Conservation (phyloP, 2,329 filamentous ascomycete genomes). For the Fonsecaea monophora region DNA sequence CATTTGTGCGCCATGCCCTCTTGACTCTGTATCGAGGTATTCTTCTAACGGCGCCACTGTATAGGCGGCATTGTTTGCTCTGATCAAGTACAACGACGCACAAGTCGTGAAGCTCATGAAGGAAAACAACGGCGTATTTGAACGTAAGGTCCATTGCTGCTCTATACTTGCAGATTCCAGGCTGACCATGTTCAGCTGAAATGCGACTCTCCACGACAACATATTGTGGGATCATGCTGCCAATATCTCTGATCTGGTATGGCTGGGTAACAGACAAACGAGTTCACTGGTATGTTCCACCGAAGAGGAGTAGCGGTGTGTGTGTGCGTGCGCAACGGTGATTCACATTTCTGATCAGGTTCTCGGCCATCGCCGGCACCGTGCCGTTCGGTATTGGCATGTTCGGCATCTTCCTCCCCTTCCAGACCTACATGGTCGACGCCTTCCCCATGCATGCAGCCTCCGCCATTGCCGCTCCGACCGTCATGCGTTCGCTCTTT, state of each 20-base stretch:
- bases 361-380: slow-evolving; percentile 48
- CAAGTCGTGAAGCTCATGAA: slow-evolving; percentile 3
- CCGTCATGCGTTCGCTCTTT: slow-evolving; percentile 61
- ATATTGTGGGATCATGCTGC: slow-evolving; percentile 1
- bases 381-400: slow-evolving; percentile 42
- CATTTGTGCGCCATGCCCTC: neutral
- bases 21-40: neutral
- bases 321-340: neutral
- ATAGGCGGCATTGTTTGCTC: neutral
- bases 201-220: slow-evolving; percentile 6
- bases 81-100: slow-evolving; percentile 4
- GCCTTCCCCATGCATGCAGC: slow-evolving; percentile 56
- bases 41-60: neutral
- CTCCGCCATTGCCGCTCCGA: slow-evolving; percentile 60
- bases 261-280: slow-evolving; percentile 9
- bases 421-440: slow-evolving; percentile 65
- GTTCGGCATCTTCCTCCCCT: slow-evolving; percentile 32
- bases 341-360: slow-evolving; percentile 45
- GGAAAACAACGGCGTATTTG: neutral
- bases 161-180: neutral
- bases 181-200: neutral
- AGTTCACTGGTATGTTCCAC: neutral
- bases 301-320: neutral
- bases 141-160: neutral
- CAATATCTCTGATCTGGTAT: slow-evolving; percentile 12